Conservation (phyloP, 345 rosid genomes). For the Litchi chinensis region DNA sequence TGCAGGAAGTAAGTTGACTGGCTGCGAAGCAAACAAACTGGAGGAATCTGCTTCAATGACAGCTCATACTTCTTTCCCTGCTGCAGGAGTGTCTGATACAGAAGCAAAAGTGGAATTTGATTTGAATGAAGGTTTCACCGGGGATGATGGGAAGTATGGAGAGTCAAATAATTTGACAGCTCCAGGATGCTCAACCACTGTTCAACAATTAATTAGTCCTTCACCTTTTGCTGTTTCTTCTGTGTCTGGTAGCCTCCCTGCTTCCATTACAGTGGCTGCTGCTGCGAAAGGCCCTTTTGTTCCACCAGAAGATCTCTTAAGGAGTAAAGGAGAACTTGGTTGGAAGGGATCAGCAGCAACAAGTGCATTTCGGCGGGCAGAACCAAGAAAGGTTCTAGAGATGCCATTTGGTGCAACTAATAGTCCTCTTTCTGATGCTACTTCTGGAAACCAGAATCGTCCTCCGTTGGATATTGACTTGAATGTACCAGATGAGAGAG, state of each 20-base stretch:
- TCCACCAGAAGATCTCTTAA: constrained; percentile 68
- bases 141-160: constrained; percentile 52
- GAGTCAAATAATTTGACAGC: constrained; percentile 44
- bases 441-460: constrained; percentile 48
- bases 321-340: constrained; percentile 65
- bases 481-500: constrained; percentile 79
- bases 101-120: constrained; percentile 75
- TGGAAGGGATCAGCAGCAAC: constrained; percentile 99
- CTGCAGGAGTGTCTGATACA: constrained; percentile 34
- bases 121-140: constrained; percentile 69
- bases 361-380: constrained; percentile 94
- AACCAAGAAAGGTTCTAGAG: constrained; percentile 63
- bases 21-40: constrained; percentile 40
- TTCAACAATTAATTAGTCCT: constrained; percentile 45
- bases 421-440: constrained; percentile 35
- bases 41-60: constrained; percentile 43
- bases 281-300: constrained; percentile 84
- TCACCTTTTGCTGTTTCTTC: constrained; percentile 49
- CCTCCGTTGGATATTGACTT: constrained; percentile 70
- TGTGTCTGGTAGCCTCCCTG: constrained; percentile 47
- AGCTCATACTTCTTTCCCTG: constrained; percentile 32
- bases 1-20: constrained; percentile 37
- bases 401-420: constrained; percentile 32
- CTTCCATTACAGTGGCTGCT: constrained; percentile 74
- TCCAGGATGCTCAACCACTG: constrained; percentile 36